Conservation (phyloP, 208 protist genomes). For the Vickermania ingenoplastis region DNA sequence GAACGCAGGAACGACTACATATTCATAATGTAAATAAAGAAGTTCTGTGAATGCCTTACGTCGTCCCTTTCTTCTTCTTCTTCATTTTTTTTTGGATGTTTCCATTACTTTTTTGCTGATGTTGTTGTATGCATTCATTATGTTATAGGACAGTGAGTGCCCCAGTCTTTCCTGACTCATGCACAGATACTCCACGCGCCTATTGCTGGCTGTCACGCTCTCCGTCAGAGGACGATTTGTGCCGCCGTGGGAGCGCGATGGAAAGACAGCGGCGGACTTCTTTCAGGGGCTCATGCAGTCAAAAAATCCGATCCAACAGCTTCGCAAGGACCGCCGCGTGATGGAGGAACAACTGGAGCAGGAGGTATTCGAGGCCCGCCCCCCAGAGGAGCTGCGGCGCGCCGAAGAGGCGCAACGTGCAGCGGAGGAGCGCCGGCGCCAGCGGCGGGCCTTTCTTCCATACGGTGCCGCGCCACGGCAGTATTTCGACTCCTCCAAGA, state of each 20-base stretch:
- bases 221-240: no score
- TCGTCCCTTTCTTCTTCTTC: no score
- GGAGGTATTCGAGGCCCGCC: slow-evolving; percentile 13
- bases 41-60: no score
- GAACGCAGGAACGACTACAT: no score
- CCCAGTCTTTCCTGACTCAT: no score
- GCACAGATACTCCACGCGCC: no score
- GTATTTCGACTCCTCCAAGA: slow-evolving; percentile 53
- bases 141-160: no score
- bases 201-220: no score
- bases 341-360: slow-evolving; percentile 17
- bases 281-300: slow-evolving; percentile 59
- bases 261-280: slow-evolving; percentile 73
- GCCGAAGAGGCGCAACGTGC: slow-evolving; percentile 37
- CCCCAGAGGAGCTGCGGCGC: slow-evolving; percentile 32
- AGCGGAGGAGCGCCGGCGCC: slow-evolving; percentile 26
- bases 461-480: slow-evolving; percentile 51
- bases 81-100: no score
- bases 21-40: no score
- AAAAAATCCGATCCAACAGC: slow-evolving; percentile 53
- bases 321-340: slow-evolving; percentile 19
- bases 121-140: no score
- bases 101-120: no score
- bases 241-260: slow-evolving; percentile 77
- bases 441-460: slow-evolving; percentile 58